Conservation (phyloP, 202 grass and related monocot species). For the Schoenoplectus triqueter region DNA sequence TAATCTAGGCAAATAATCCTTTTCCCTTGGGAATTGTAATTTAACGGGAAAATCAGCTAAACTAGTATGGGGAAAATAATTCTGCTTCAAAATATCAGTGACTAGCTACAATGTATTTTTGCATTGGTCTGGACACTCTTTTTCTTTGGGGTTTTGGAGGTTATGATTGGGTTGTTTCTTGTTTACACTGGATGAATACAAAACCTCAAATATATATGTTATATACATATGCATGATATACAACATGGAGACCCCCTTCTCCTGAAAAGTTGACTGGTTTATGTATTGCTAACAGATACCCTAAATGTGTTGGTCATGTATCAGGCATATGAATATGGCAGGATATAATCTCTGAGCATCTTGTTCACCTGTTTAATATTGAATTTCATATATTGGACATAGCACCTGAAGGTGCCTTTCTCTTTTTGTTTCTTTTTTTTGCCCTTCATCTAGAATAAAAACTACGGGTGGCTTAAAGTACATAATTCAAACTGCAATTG, state of each 20-base stretch:
- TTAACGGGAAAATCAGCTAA: background rate
- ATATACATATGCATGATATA: background rate
- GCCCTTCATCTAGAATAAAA: slow-evolving; percentile 57
- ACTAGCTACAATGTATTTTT: background rate
- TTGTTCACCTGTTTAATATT: slow-evolving; percentile 16
- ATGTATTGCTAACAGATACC: background rate
- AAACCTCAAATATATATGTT: slow-evolving; percentile 1
- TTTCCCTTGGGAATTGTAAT: background rate
- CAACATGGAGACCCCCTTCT: background rate
- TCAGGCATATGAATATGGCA: background rate
- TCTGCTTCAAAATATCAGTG: background rate
- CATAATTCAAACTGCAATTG: slow-evolving; percentile 73
- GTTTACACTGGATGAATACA: background rate
- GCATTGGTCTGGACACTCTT: background rate
- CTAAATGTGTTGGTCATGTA: background rate
- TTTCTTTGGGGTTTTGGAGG: background rate
- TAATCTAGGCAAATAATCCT: background rate
- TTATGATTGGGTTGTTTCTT: background rate
- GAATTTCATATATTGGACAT: background rate
- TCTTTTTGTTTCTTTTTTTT: slow-evolving; percentile 37
- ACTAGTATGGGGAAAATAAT: background rate
- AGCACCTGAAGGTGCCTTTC: slow-evolving; percentile 1
- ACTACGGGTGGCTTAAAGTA: slow-evolving; percentile 76
- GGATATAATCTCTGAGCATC: background rate
- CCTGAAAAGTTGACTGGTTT: too few relatives aligned